Base-by-base conservation (phyloP, 192 early-diverging fungal genomes). In the Rhizophagus clarus region DNA sequence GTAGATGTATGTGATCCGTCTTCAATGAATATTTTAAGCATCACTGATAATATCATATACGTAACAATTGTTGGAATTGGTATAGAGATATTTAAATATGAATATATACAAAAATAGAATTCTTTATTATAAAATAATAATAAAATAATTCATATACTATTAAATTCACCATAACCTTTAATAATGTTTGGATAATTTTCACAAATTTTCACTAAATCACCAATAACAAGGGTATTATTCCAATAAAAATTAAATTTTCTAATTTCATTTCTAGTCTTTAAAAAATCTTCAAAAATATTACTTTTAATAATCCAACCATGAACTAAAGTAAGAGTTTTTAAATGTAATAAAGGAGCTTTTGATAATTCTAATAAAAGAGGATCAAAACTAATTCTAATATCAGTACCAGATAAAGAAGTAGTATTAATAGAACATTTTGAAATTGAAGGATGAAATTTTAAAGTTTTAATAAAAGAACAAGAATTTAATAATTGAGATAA, bases 1-100 rank as follows among this genome's bases (percentile, higher is more conserved):
- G 82, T 90, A 10, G 87, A 94, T 75, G 89, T 94, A 10, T 88
- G 91, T 28, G 92, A 94, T 81, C 88, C 91, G 1, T 91, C 89
- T 1, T 87, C 89, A 9, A 89, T 93, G 86, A 84, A 85, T 76
- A 64, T 83, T 26, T 60, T 84, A 8, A 14, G 66, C 22, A 63
- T 66, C 20, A 71, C 29, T 29, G 56, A 42, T 17, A 79, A 82
- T 24, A 42, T 82, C 3, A 37, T 45, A 45, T 12, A 72, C 26
- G 71, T 86, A 24, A 83, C 85, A 9, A 84, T 91, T 49, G 83
- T 83, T 4, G 92, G 92, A 29, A 89, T 91, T 78, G 92, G 92
- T n/a, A 77, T 90, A 56, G 85, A 93, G 71, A 69, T 88, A 32
- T 84, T 91, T 78, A 72, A 86, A 76, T 31, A 32, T 67, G 28